Base-by-base conservation (phyloP, 345 rosid species). In the Pelargonium nanum region DNA sequence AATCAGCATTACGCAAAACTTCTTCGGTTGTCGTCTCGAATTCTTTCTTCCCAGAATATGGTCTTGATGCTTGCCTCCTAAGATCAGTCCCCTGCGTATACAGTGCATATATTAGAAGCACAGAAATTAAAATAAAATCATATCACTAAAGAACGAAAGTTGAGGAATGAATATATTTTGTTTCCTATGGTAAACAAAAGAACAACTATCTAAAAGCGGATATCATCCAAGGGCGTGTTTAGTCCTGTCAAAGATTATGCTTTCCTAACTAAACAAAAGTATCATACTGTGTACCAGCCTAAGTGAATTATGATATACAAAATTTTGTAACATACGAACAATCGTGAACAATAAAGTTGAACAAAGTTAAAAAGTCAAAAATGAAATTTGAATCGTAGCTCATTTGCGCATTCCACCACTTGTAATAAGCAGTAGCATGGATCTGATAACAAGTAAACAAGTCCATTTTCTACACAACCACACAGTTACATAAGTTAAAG, bases 1-100 rank as follows among this genome's bases (percentile, higher is more conserved):
- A 90, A 77, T 87, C 93, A 64, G 91, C 97, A 60, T 77, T 78
- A 67, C 34, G 50, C 48, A 85, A 71, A 69, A 74, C 95, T 77
- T 85, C 90, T 44, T 67, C 71, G 0, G 95, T 90, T 26, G 92
- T 80, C 64, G 79, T 67, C 57, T 80, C 74, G 73, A 79, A 73
- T 58, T 80, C 75, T 19, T 0, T n/a, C 21, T 60, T 69, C 72
- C 22, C 67, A 22, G 52, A 8, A 64, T 71, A 70, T 28, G 52
- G 79, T 19, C 59, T 68, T 26, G 65, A 66, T 24, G 73, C 75
- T 34, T 83, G 85, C 69, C 40, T 85, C 60, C 4, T 83, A 64
- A 78, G 81, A 73, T 74, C 84, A 24, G 83, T 72, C 73, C 83
- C 86, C 96, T 86, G 73, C 70, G 75, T 7, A 52, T 52, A 52